Evolutionary conservation across 1,139 yeast genomes (phyloP), one percentile per base, ranked within the genome.

Genomic region (Pichia sp.): DNA sequence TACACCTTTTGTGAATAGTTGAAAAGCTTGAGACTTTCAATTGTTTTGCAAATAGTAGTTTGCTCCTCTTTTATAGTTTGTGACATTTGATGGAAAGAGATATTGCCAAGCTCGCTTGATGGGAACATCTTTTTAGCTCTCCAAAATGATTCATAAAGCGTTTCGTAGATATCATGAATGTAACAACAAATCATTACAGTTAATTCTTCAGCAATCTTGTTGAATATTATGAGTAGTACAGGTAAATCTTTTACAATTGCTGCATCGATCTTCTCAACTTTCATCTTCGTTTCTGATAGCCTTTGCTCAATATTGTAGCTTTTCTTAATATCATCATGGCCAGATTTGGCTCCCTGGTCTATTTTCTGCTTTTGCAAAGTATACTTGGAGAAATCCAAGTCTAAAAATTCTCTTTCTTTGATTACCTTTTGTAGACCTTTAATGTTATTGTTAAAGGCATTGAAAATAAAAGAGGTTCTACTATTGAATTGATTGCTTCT

Each of bases 331-430:
- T 58, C 58, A 25, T 49, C 52, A 36, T 46, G 35, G 19, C 41
- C 46, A 8, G 31, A 22, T 11, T 36, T 35, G 21, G 48, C 35
- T 14, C 33, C 36, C 15, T 42, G 44, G 9, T 42, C 42, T 10
- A 51, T 40, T 21, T 40, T 42, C 18, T 40, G 40, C 10, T 40
- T 33, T 23, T 52, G 55, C 18, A 40, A 35, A 11, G 35, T 38
- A 32, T 46, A 52, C 26, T 56, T 56, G 39, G 69, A 72, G 47
- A 61, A 65, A 34, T 68, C 72, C 39, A 66, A 50, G 31, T 67
- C 55, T 1, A 65, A 57, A 39, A 54, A 51, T 31, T 62, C 60
- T 31, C 74, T 52, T 6, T 46, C 49, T 25, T 55, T 61, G 6
- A 69, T 55, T 19, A 54, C 54, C 33, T 59, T 63, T 32, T 67